Base-by-base conservation (phyloP, 2,329 filamentous ascomycete genomes). In the Talaromyces verruculosus region DNA sequence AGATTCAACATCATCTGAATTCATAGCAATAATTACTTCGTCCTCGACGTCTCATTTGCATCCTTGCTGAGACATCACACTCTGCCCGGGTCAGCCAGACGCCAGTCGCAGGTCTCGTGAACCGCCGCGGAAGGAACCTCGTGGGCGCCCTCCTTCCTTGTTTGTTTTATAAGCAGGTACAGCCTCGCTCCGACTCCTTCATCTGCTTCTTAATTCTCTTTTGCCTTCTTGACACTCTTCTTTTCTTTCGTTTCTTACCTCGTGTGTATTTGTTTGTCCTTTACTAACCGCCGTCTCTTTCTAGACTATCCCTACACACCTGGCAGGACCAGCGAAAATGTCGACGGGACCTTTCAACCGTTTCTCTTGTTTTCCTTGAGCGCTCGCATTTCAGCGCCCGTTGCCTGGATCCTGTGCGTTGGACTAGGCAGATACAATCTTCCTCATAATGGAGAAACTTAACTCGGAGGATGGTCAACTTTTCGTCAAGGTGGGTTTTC, bases 391-490 rank as follows among this genome's bases (percentile, higher is more conserved):
- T 72, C 73, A 73, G 72, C 73, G 69, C 77, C 72, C 71, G 71
- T 70, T 69, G 35, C 71, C 71, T 73, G 65, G 72, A 73, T 69
- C 69, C 69, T 68, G 69, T 69, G 71, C 67, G 68, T 73, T 69
- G 71, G 53, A 37, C n/a, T 37, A 57, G 70, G 72, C 69, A 69
- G 70, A 71, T 70, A 67, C 47, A 69, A 64, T 71, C 68, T 43
- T 69, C 68, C 68, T 71, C 75, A 74, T 71, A 71, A 82, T 82
- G 80, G 80, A 82, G 77, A 81, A 80, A 73, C 75, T 82, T 65
- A 80, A 82, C 75, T 81, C 78, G 70, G 80, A 82, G 75, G 80
- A 82, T 78, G 80, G 80, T 73, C 80, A 82, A 73, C 77, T 81
- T 71, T 82, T 82, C 74, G 78, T 82, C 68, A 82, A 81, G 72